phyloP scores from a whole-genome alignment of 345 rosid genomes.

The Arabidopsis suecica region DNA sequence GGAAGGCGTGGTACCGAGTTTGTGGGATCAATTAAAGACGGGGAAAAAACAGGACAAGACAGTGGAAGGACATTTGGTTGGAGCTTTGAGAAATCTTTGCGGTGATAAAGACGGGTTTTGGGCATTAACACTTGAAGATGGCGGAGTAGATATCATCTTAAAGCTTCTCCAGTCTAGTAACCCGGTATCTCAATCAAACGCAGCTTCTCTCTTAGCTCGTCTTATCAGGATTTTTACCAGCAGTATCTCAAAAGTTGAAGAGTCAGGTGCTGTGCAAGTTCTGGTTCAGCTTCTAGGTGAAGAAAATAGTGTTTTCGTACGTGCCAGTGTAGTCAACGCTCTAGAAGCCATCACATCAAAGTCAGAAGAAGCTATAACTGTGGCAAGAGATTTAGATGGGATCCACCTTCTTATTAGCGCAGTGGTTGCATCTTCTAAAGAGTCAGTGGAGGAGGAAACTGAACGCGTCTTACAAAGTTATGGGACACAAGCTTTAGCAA shows the following conservation, averaged over 20 bases:
- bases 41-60: constrained; percentile 66
- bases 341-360: constrained; percentile 77
- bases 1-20: constrained; percentile 80
- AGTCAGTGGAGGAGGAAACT: constrained; percentile 67
- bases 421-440: constrained; percentile 86
- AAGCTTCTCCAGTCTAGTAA: constrained; percentile 80
- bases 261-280: constrained; percentile 73
- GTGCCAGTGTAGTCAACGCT: constrained; percentile 84
- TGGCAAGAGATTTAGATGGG: constrained; percentile 67
- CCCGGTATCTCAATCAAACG: constrained; percentile 74
- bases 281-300: constrained; percentile 67
- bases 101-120: constrained; percentile 74
- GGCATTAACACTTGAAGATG: constrained; percentile 74
- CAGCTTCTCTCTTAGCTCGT: constrained; percentile 90
- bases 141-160: constrained; percentile 72
- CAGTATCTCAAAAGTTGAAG: constrained; percentile 69
- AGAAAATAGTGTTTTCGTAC: constrained; percentile 60
- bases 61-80: constrained; percentile 81
- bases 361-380: constrained; percentile 66
- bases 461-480: constrained; percentile 65
- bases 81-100: constrained; percentile 91
- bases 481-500: constrained; percentile 79
- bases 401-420: constrained; percentile 71
- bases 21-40: constrained; percentile 79
- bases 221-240: constrained; percentile 68